Percentiles rank a stretch among this genome's conserved stretches.
These are phyloP conservation scores for Syzygium syzygioides DNA, from an alignment of 441 rosid genomes.

Conservation along the genomic window DNA sequence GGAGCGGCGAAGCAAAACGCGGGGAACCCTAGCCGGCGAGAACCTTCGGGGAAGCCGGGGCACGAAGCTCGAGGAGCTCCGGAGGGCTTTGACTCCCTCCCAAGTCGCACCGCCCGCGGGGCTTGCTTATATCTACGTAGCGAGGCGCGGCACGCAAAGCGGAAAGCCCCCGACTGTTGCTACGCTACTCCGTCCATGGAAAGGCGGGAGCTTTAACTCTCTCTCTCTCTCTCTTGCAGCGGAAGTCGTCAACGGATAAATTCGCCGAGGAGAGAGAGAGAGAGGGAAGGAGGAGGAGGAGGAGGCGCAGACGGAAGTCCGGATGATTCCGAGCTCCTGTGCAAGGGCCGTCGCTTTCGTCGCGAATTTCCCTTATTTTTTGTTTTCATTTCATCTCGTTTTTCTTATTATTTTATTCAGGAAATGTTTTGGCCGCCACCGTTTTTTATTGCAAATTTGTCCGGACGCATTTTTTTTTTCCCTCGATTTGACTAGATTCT, in stretches of 20 bases:
- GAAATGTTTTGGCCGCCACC: neutral
- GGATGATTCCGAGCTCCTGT: neutral
- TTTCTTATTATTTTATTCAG: neutral
- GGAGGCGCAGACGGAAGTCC: neutral
- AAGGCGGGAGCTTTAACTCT: neutral
- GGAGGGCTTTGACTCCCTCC: too few species aligned
- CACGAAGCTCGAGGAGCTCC: neutral
- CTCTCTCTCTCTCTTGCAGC: too few species aligned
- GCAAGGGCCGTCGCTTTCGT: neutral
- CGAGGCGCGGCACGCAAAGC: neutral
- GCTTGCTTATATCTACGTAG: neutral
- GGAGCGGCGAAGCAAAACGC: too few species aligned
- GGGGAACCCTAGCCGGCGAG: neutral
- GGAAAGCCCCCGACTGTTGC: neutral
- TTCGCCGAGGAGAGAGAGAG: neutral
- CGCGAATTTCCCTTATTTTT: neutral
- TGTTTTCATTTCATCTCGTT: rapidly evolving
- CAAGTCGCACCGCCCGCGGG: too few species aligned
- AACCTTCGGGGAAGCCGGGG: neutral
- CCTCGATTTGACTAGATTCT: neutral
- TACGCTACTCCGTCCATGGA: neutral
- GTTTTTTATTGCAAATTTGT: neutral
- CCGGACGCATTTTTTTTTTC: neutral
- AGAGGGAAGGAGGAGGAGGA: neutral
- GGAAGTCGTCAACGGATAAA: neutral